Conservation (phyloP, 1,139 yeast species). For the Groenewaldozyma auringiensis region DNA sequence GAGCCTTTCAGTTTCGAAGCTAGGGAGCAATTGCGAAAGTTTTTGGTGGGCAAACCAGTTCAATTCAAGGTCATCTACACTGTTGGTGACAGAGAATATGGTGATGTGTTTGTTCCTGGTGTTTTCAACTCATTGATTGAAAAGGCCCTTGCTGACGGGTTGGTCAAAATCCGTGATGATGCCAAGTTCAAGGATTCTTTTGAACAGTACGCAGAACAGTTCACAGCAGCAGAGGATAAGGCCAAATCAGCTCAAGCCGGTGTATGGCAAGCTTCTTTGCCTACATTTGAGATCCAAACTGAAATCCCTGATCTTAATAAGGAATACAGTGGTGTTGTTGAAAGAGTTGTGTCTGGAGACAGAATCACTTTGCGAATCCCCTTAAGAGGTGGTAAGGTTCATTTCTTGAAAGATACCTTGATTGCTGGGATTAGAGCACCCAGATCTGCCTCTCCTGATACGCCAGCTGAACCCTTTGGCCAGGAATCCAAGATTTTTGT, state of each 20-base stretch:
- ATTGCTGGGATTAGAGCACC: slow-evolving; percentile 73
- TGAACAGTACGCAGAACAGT: slow-evolving; percentile 33
- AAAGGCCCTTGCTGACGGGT: slow-evolving; percentile 51
- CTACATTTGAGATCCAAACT: slow-evolving; percentile 28
- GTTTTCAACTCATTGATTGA: slow-evolving; percentile 53
- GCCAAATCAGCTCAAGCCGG: slow-evolving; percentile 49
- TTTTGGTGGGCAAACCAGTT: slow-evolving; percentile 61
- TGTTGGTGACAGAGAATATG: slow-evolving; percentile 56
- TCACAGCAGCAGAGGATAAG: slow-evolving; percentile 39
- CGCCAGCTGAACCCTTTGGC: slow-evolving; percentile 45
- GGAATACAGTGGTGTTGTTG: slow-evolving; percentile 56
- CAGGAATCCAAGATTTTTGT: slow-evolving; percentile 61
- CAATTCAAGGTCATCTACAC: slow-evolving; percentile 52
- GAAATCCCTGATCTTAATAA: slow-evolving; percentile 31
- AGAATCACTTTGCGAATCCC: slow-evolving; percentile 52
- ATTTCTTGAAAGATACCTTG: slow-evolving; percentile 46
- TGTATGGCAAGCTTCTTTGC: slow-evolving; percentile 40
- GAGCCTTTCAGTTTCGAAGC: slow-evolving; percentile 47
- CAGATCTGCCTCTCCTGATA: slow-evolving; percentile 46
- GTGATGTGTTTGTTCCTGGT: slow-evolving; percentile 57
- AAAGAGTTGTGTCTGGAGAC: slow-evolving; percentile 73
- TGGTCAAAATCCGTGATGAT: slow-evolving; percentile 56
- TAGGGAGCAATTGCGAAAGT: slow-evolving; percentile 54
- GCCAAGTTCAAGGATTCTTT: slow-evolving; percentile 31
- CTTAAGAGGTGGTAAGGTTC: slow-evolving; percentile 41